Conservation (phyloP, 2,329 filamentous ascomycete genomes). For the Paracoccidioides brasiliensis region DNA sequence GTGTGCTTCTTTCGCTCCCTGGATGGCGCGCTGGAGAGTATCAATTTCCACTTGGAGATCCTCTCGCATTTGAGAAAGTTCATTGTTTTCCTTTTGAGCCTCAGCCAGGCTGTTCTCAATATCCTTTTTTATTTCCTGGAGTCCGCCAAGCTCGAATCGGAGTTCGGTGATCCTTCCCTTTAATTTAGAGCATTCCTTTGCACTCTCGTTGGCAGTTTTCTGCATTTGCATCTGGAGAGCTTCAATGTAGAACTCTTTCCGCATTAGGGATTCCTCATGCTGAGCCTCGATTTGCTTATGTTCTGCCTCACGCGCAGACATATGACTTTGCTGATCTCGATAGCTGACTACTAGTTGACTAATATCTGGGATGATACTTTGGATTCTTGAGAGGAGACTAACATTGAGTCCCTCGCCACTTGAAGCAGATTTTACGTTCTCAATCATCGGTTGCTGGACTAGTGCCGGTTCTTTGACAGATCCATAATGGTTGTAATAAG, state of each 20-base stretch:
- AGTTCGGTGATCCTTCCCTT: conserved; percentile 36
- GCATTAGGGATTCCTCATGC: conserved; percentile 38
- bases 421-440: conserved; percentile 22
- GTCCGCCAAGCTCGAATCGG: conserved; percentile 37
- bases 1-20: conserved; percentile 25
- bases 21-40: conserved; percentile 25
- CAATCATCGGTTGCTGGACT: conserved; percentile 11
- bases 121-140: conserved; percentile 42
- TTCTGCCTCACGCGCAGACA: conserved; percentile 37
- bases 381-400: conserved; percentile 32
- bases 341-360: conserved; percentile 33
- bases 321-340: conserved; percentile 38
- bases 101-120: conserved; percentile 35
- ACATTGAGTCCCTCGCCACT: conserved; percentile 19
- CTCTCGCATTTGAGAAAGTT: conserved; percentile 32
- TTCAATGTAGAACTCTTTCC: conserved; percentile 42
- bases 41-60: conserved; percentile 32
- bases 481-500: conserved; percentile 20
- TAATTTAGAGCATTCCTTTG: conserved; percentile 33
- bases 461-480: conserved; percentile 19
- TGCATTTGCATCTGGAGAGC: conserved; percentile 39
- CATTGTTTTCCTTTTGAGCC: conserved; percentile 32
- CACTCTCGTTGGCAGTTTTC: conserved; percentile 37
- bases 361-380: conserved; percentile 36
- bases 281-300: conserved; percentile 37